Base-by-base conservation (phyloP, 495 filamentous ascomycete genomes). In the Penicillium arizonense region DNA sequence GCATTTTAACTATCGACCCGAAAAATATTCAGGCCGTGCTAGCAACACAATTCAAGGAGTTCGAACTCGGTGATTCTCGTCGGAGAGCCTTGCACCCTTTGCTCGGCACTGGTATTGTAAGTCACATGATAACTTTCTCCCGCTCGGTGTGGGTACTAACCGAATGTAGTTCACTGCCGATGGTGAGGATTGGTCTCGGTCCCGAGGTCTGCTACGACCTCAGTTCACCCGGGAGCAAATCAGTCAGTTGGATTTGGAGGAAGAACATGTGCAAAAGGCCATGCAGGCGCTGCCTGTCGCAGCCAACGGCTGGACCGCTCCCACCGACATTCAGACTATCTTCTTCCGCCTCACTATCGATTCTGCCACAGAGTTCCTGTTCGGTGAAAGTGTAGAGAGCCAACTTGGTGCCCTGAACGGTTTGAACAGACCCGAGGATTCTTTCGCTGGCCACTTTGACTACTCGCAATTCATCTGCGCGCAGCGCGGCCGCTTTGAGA, bases 281-380 rank as follows among this genome's bases (percentile, higher is more conserved):
- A 61, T 80, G 53, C 62, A 63, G 16, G 67, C 56, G 26, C 58
- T 72, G 16, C 63, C 62, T 47, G 55, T 72, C n/a, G 68, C 64
- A 1, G 53, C 56, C 3, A 58, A 72, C 28, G 65, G 68, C 48
- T 81, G 78, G 78, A 78, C 75, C 5, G 40, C 63, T 18, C 57
- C 55, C 2, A 72, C 80, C 24, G 79, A 86, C 57, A 73, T 87
- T 39, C 81, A 82, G 52, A 64, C 70, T 9, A 72, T 87, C 32
- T 85, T 87, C 68, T 87, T 82, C 70, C 75, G 77, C 18, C 72
- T 88, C 60, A 85, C 85, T 4, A 75, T 89, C 24, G 86, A 89
- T 67, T 80, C 78, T 6, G 79, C 84, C 12, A 87, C 82, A 3
- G 83, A 86, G 44, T 86, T 88, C 57, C 75, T 88, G 30, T 86